Base-by-base conservation (phyloP, 1,284 basidiomycete genomes). In the Rhodotorula mucilaginosa region DNA sequence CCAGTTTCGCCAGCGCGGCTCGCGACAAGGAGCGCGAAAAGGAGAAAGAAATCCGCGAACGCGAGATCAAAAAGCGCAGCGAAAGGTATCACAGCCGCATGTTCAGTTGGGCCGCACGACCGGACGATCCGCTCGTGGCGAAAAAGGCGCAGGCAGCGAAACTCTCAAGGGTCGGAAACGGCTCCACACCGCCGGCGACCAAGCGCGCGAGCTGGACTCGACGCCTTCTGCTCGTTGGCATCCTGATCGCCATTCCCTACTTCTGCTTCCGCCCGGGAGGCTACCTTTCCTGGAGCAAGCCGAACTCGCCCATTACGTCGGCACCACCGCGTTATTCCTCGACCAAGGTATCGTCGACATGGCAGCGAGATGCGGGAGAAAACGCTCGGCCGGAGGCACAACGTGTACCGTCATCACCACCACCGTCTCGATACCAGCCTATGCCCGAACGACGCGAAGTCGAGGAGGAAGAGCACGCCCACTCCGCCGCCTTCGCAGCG, bases 21-120 rank as follows among this genome's bases (percentile, higher is more conserved):
- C 65, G 69, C 13, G 75, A 70, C 26, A 74, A 76, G 68, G 75
- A 72, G 34, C 61, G 68, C 61, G 70, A 74, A 47, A 71, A 74
- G 65, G 58, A 68, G 26, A 47, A 61, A 58, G 73, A 70, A 34
- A n/a, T 51, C 52, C 63, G 60, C 62, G 65, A 64, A 54, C 68
- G 68, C 18, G 64, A 61, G 31, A 5, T 29, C 26, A 56, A 56
- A 15, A 61, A 66, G 23, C 64, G 61, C 58, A 58, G n/a, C 31
- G 61, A n/a, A 16, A 34, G 51, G 63, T 54, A 39, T 19, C 73
- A 74, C 65, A 58, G 59, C 26, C 70, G 73, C 51, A 62, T 65
- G 67, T 74, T 72, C 63, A 72, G 70, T 60, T 72, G 67, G 70
- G 73, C 59, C 0, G 61, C 58, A 2, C 54, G 73, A 23, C 60